phyloP scores from a whole-genome alignment of 2,329 filamentous ascomycete genomes.

The Penicillium sp. region DNA sequence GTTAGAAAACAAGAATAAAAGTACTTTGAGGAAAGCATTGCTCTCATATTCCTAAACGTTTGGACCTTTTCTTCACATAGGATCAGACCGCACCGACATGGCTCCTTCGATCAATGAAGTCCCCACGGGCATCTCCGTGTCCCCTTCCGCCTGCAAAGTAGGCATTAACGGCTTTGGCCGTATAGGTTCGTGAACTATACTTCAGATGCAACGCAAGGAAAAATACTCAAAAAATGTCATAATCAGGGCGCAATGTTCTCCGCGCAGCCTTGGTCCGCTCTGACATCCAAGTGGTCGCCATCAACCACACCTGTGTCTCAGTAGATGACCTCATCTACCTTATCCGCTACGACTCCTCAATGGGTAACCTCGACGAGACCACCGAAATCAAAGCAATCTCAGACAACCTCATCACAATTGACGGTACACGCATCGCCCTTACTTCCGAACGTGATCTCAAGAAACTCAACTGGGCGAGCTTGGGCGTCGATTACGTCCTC shows the following conservation, averaged over 20 bases:
- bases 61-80: background rate
- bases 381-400: constrained; percentile 86
- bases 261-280: constrained; percentile 21
- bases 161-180: constrained; percentile 97
- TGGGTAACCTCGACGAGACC: constrained; percentile 95
- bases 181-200: constrained; percentile 54
- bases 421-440: constrained; percentile 21
- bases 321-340: constrained; percentile 32
- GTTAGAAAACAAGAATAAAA: constrained; percentile 1
- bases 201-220: background rate
- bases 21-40: background rate
- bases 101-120: constrained; percentile 26
- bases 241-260: constrained; percentile 63
- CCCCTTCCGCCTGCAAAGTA: constrained; percentile 56
- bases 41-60: background rate
- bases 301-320: constrained; percentile 30
- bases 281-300: constrained; percentile 28
- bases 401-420: constrained; percentile 67
- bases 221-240: background rate
- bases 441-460: constrained; percentile 29
- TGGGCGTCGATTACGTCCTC: constrained; percentile 29
- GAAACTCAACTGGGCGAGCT: constrained; percentile 27
- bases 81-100: constrained; percentile 6
- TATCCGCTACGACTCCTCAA: constrained; percentile 28
- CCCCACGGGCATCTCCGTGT: constrained; percentile 10